Evolutionary conservation across 441 rosid genomes (phyloP), one percentile per base, ranked within the genome.

Genomic region (Kokia cookei): DNA sequence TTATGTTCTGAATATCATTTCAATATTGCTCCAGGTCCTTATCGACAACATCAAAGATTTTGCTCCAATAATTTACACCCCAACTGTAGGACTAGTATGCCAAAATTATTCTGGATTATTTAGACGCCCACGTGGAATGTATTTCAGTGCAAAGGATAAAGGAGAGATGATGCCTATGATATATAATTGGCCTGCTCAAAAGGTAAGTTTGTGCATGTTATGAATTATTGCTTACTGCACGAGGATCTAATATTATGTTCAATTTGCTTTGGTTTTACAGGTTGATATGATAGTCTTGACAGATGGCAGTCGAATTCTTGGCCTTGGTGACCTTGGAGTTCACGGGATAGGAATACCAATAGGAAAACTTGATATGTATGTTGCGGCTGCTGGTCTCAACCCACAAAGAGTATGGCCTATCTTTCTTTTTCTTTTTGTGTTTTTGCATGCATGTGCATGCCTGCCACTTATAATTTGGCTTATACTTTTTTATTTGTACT

Each of bases 161-260:
- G 99, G 99, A 80, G 98, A 96, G 84, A 96, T 96, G 99, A 92
- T 93, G 98, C 93, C 99, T 37, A 96, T 96, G 99, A 93, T 96
- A 50, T 96, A 96, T 73, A 96, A 96, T 72, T 96, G 99, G 99
- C 99, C 99, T 73, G 85, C 92, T 78, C 82, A 86, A 1, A 77
- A 87, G 94, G 97, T 90, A 84, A 69, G 14, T 47, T 17, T 79
- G 14, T 24, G 32, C 19, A 70, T 6, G 29, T 51, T 29, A 69
- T 17, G 9, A n/a, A 2, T 32, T n/a, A n/a, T 51, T 73, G 47
- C 32, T 43, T 67, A 54, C 35, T 60, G 65, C 32, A 55, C 13
- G 29, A 55, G 5, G 55, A 50, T 68, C 4, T 68, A 51, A 67
- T 68, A 71, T 35, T 14, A 24, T 37, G n/a, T 69, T 69, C 45